A percentile compares a stretch with the other conserved stretches of the same genome.
Evolutionary conservation across 257 asterid genomes (phyloP).

Genomic region (Nicotiana tabacum): DNA sequence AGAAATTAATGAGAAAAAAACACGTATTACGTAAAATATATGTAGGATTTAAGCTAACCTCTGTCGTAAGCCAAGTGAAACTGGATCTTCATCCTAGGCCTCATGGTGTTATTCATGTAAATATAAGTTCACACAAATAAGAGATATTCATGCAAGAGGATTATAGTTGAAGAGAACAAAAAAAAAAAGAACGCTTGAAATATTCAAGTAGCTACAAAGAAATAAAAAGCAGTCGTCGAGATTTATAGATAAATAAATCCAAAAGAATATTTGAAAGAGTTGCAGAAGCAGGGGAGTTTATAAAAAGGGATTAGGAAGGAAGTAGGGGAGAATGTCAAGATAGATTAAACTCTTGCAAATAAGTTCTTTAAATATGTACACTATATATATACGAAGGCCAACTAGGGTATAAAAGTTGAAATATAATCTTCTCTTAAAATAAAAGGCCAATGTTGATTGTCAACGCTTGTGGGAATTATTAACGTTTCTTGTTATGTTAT

Average conservation of each 20-base stretch:
- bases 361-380: background rate
- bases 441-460: background rate
- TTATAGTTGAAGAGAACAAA: background rate
- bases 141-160: background rate
- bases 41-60: slow-evolving; percentile 28
- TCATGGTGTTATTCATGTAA: slow-evolving; percentile 48
- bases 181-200: no score
- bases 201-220: no score
- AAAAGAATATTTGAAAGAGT: no score
- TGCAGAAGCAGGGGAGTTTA: background rate
- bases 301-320: background rate
- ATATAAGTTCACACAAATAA: background rate
- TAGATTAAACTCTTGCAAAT: background rate
- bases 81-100: slow-evolving; percentile 51
- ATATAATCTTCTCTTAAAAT: background rate
- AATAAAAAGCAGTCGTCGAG: no score
- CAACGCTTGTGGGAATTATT: background rate
- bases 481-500: background rate
- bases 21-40: background rate
- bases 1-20: background rate
- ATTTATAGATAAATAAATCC: no score
- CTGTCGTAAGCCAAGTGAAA: slow-evolving; percentile 53
- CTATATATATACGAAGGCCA: background rate
- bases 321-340: background rate
- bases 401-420: background rate